These are phyloP conservation scores for Leptographium galeiforme DNA, from an alignment of 2,329 filamentous ascomycete species.

Conservation along the genomic window DNA sequence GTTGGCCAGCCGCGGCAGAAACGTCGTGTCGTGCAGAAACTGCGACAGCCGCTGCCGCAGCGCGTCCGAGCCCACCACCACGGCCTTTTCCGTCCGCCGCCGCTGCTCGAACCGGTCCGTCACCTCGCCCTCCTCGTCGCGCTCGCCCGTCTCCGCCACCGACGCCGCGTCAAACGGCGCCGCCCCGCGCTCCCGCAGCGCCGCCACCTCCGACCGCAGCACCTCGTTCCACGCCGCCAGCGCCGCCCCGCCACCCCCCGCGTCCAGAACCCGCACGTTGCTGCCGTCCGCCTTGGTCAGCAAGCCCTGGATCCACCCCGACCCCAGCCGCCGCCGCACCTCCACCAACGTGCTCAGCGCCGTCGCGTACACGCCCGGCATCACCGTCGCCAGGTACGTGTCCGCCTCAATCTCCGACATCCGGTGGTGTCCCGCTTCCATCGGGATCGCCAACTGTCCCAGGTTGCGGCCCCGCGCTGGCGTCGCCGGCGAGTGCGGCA, in stretches of 20 bases:
- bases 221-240: constrained; percentile 67
- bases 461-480: constrained; percentile 34
- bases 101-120: constrained; percentile 10
- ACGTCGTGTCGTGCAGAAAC: constrained; percentile 78
- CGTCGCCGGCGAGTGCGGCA: constrained; percentile 67
- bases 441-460: constrained; percentile 49
- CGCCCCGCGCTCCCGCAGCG: constrained; percentile 47
- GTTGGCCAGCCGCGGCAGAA: constrained; percentile 83
- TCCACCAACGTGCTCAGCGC: constrained; percentile 57
- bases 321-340: constrained; percentile 58
- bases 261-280: constrained; percentile 56
- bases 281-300: constrained; percentile 42
- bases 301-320: constrained; percentile 54
- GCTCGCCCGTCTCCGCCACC: constrained; percentile 26
- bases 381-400: constrained; percentile 52
- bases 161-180: constrained; percentile 39
- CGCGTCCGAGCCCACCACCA: constrained; percentile 62
- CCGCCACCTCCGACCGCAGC: constrained; percentile 66
- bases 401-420: constrained; percentile 69
- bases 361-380: constrained; percentile 60
- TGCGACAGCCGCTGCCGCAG: constrained; percentile 62
- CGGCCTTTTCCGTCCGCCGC: constrained; percentile 56
- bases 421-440: constrained; percentile 48
- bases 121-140: constrained; percentile 25
- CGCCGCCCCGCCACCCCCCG: constrained; percentile 60